Conservation (phyloP, 176 grass and related monocot genomes). For the Triticum dicoccoides region DNA sequence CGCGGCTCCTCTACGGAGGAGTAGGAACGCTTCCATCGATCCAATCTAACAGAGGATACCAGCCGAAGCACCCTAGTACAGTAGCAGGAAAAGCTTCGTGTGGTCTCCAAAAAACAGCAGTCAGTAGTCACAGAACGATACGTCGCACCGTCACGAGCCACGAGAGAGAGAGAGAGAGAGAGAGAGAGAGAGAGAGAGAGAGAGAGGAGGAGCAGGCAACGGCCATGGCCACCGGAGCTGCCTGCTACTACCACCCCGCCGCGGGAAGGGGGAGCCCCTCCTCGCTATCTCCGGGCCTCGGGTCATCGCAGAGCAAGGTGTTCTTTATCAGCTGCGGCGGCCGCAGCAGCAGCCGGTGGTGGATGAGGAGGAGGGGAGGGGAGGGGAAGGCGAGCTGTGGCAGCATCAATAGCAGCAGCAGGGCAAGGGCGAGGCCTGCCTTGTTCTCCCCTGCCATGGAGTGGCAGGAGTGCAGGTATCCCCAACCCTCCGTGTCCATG, state of each 20-base stretch:
- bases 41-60: no score
- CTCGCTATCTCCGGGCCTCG: slow-evolving; percentile 13
- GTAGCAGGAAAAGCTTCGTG: slow-evolving; percentile 16
- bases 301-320: slow-evolving; percentile 27
- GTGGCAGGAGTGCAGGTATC: slow-evolving; percentile 61
- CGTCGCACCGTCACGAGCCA: not conserved
- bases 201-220: not conserved
- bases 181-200: no score
- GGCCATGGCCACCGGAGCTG: slow-evolving; percentile 38
- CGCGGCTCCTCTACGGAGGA: no score
- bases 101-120: slow-evolving; percentile 21
- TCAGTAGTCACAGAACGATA: slow-evolving; percentile 13
- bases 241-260: slow-evolving; percentile 33
- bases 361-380: slow-evolving; percentile 39
- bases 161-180: not conserved
- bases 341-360: slow-evolving; percentile 37
- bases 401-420: slow-evolving; percentile 10
- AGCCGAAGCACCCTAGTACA: not conserved
- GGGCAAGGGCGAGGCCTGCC: not conserved
- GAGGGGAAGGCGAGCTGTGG: slow-evolving; percentile 16
- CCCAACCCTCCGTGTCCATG: not conserved
- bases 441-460: slow-evolving; percentile 44
- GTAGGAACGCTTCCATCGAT: no score
- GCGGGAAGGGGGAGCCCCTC: not conserved
- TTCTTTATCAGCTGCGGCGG: slow-evolving; percentile 8